Conservation (phyloP, 2,329 filamentous ascomycete genomes). For the Cercospora beticola region DNA sequence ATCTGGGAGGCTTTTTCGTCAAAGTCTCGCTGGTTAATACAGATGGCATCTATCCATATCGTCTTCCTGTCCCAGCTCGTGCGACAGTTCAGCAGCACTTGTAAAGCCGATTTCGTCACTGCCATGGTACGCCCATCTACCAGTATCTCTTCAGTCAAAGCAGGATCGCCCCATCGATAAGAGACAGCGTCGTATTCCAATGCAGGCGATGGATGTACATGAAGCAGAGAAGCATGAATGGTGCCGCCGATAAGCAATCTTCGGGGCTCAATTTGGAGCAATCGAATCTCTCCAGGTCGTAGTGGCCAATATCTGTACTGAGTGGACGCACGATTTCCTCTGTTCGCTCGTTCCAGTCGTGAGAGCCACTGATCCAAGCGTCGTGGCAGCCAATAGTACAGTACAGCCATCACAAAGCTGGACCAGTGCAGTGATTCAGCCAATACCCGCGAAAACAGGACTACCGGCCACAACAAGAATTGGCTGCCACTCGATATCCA, state of each 20-base stretch:
- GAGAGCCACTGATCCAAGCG: background rate
- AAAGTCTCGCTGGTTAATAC: slow-evolving; percentile 32
- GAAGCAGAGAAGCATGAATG: background rate
- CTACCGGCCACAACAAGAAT: background rate
- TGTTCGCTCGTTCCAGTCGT: background rate
- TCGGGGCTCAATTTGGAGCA: background rate
- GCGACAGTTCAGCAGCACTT: slow-evolving; percentile 27
- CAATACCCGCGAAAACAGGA: background rate
- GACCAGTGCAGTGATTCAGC: background rate
- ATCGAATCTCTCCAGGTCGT: background rate
- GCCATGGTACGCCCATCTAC: slow-evolving; percentile 18
- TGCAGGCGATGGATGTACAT: background rate
- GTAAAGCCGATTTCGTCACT: slow-evolving; percentile 30
- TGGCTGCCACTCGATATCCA: background rate
- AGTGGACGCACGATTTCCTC: background rate
- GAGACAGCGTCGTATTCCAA: slow-evolving; percentile 34
- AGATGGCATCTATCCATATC: slow-evolving; percentile 24
- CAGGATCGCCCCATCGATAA: slow-evolving; percentile 31
- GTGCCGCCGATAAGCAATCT: background rate
- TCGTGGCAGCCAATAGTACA: background rate
- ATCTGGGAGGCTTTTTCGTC: slow-evolving; percentile 35
- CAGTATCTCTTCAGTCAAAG: background rate
- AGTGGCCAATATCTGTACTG: background rate
- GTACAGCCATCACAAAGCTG: background rate
- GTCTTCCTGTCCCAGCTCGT: background rate